These are phyloP conservation scores for Cylindrodendrum hubeiense DNA, from an alignment of 2,329 filamentous ascomycete genomes.

Conservation along the genomic window DNA sequence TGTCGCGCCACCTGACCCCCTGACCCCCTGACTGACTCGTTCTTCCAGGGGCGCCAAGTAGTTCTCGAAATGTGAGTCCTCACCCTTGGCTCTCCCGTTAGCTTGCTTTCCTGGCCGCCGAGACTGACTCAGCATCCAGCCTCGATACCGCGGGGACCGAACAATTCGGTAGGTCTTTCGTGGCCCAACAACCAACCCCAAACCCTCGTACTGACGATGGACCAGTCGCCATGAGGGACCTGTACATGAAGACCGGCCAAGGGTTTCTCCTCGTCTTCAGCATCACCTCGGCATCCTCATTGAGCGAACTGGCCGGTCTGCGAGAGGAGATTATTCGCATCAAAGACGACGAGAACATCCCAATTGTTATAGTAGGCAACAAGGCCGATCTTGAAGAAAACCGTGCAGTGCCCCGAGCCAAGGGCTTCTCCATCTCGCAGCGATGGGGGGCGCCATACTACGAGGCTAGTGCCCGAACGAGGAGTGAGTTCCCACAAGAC, in stretches of 20 bases:
- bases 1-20: slow-evolving; percentile 17
- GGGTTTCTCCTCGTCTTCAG: slow-evolving; percentile 93
- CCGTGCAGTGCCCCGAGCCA: slow-evolving; percentile 80
- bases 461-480: slow-evolving; percentile 85
- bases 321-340: slow-evolving; percentile 92
- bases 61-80: slow-evolving; percentile 84
- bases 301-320: slow-evolving; percentile 83
- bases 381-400: slow-evolving; percentile 92
- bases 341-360: slow-evolving; percentile 87
- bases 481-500: slow-evolving; percentile 61
- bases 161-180: slow-evolving; percentile 80
- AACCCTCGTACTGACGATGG: slow-evolving; percentile 38
- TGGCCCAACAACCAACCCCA: slow-evolving; percentile 29
- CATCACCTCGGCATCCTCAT: slow-evolving; percentile 87
- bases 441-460: slow-evolving; percentile 92
- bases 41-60: slow-evolving; percentile 81
- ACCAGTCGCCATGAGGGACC: slow-evolving; percentile 76
- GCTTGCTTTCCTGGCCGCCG: slow-evolving; percentile 19
- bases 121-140: slow-evolving; percentile 56
- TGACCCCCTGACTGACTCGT: slow-evolving; percentile 46
- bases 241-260: slow-evolving; percentile 95
- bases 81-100: slow-evolving; percentile 30
- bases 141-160: slow-evolving; percentile 93
- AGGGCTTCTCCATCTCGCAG: slow-evolving; percentile 87
- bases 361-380: slow-evolving; percentile 92